These are phyloP conservation scores for Ceratobasidium sp. DNA, from an alignment of 1,284 basidiomycete species.

Conservation along the genomic window DNA sequence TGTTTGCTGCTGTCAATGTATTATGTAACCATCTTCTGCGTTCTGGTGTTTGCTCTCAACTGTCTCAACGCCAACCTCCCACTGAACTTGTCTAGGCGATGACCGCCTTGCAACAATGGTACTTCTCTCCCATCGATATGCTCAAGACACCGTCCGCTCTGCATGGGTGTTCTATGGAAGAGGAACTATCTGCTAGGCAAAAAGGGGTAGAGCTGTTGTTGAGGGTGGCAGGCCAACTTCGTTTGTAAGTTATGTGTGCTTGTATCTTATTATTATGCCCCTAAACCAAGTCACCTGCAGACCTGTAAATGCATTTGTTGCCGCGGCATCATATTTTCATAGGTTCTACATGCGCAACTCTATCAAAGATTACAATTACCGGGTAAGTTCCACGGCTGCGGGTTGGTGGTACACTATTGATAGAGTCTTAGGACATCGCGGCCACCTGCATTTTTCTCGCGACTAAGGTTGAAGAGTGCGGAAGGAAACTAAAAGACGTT, in stretches of 20 bases:
- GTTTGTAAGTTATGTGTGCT: constrained; percentile 26
- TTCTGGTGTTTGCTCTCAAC: background rate
- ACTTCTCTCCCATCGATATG: constrained; percentile 39
- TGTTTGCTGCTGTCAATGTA: background rate
- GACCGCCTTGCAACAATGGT: constrained; percentile 36
- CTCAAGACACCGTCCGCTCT: constrained; percentile 33
- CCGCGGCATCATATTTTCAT: constrained; percentile 90
- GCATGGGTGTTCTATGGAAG: constrained; percentile 30
- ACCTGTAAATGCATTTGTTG: constrained; percentile 79
- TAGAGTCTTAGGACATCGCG: constrained; percentile 75
- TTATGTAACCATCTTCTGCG: constrained; percentile 25
- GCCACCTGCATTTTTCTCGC: constrained; percentile 91
- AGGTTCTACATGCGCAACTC: constrained; percentile 94
- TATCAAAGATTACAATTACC: constrained; percentile 65
- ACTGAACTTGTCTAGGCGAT: background rate
- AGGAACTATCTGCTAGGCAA: constrained; percentile 36
- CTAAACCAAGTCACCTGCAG: constrained; percentile 55
- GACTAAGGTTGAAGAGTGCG: constrained; percentile 91
- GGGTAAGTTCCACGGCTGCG: constrained; percentile 59
- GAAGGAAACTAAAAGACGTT: constrained; percentile 85
- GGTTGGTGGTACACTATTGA: constrained; percentile 43
- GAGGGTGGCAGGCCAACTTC: constrained; percentile 35
- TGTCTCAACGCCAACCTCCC: background rate
- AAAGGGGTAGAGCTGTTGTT: constrained; percentile 37
- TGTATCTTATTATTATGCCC: background rate